Percentiles rank a stretch among this genome's conserved stretches.
Evolutionary conservation across 2,329 filamentous ascomycete genomes (phyloP).

Genomic region (Fusarium coicis): DNA sequence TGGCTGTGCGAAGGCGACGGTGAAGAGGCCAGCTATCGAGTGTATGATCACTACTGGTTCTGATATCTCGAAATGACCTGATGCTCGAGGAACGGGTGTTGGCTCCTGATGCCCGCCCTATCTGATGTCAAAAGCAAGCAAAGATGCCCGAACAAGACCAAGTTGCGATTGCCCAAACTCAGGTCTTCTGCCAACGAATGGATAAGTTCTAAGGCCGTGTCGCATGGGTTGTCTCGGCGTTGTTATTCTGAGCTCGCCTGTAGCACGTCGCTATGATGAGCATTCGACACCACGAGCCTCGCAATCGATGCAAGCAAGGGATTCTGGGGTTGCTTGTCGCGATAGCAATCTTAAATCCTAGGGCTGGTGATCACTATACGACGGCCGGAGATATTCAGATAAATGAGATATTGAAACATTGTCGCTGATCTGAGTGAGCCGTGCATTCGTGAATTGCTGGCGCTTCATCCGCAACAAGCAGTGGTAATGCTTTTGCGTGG

Average conservation of each 20-base stretch:
- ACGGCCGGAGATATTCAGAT: conserved; percentile 9
- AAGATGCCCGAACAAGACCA: neutral
- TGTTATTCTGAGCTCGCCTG: conserved; percentile 18
- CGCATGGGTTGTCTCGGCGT: conserved; percentile 15
- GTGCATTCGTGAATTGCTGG: conserved; percentile 10
- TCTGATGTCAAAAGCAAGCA: neutral
- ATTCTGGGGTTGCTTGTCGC: conserved; percentile 7
- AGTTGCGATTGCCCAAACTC: neutral
- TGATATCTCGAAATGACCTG: neutral
- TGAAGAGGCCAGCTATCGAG: neutral
- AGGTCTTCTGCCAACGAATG: conserved; percentile 14
- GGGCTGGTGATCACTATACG: neutral
- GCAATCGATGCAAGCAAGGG: conserved; percentile 21
- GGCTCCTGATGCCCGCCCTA: neutral
- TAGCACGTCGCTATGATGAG: conserved; percentile 26
- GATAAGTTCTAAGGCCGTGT: conserved; percentile 7
- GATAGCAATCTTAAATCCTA: conserved; percentile 22
- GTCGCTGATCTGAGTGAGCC: conserved; percentile 10
- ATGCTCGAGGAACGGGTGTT: neutral
- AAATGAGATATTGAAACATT: conserved; percentile 34
- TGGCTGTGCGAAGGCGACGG: neutral
- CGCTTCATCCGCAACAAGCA: conserved; percentile 5
- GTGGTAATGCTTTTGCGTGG: neutral
- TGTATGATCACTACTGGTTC: neutral
- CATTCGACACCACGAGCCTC: conserved; percentile 3